Conservation (phyloP, 768 basidiomycete genomes). For the Paxillus ammoniavirescens region DNA sequence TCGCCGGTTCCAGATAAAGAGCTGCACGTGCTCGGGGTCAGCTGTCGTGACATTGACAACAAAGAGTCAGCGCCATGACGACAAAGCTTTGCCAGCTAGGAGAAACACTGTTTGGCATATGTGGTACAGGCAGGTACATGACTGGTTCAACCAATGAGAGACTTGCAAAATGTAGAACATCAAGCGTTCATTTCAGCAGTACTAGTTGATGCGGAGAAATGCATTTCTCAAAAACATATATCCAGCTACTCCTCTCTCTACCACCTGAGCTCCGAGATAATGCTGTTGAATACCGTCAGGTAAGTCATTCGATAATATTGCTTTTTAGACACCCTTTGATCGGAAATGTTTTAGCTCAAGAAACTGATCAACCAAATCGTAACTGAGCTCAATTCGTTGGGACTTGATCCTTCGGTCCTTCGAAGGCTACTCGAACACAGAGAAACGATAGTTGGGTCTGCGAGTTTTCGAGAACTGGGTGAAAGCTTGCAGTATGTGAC, state of each 20-base stretch:
- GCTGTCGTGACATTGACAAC: too few species aligned
- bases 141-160: too few species aligned
- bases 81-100: too few species aligned
- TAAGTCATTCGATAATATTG: slow-evolving; percentile 22
- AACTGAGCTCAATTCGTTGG: slow-evolving; percentile 70
- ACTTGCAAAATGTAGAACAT: too few species aligned
- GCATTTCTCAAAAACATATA: slow-evolving; percentile 75
- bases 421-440: slow-evolving; percentile 38
- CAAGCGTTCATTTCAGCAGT: too few species aligned
- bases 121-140: too few species aligned
- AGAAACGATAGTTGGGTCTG: slow-evolving; percentile 7
- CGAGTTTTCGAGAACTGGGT: slow-evolving; percentile 1
- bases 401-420: slow-evolving; percentile 50
- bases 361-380: slow-evolving; percentile 85
- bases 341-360: slow-evolving; percentile 62
- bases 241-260: slow-evolving; percentile 58
- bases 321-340: not conserved
- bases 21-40: too few species aligned
- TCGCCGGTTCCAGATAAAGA: too few species aligned
- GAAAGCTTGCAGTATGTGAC: not conserved
- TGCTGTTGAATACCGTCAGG: slow-evolving; percentile 84
- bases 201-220: slow-evolving; percentile 36
- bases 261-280: slow-evolving; percentile 76
- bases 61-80: too few species aligned
- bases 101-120: too few species aligned